Evolutionary conservation across 306 rosid genomes (phyloP), one percentile per base, ranked within the genome.

Genomic region (Vigna mungo): DNA sequence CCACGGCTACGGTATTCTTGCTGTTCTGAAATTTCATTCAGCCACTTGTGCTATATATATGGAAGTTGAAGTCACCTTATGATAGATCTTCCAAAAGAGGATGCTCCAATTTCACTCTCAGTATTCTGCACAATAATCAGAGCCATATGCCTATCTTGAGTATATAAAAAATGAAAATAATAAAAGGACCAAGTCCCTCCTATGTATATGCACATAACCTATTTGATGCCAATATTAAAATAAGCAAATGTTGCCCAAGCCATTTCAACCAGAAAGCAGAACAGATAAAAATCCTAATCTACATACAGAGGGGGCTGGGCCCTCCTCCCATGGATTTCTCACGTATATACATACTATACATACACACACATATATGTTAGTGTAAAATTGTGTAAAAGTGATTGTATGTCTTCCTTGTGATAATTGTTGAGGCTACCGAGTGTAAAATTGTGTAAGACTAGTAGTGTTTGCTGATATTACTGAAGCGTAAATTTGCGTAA

Each of bases 101-200:
- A 93, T n/a, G 98, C 95, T 80, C 96, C 98, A 7, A 93, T 93
- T 87, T 86, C 96, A 51, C 89, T 87, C 61, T 88, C 98, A 0
- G 92, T 89, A 82, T 82, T 91, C 98, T 93, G 93, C 84, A 84
- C 51, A 78, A 58, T 70, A 59, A 17, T 52, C 44, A 73, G 32
- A 56, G 11, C 46, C 66, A 77, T 6, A 11, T 34, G 44, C 68
- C 30, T 83, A 61, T 74, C 21, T 54, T 3, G 27, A 20, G 54
- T 67, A 77, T 1, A 75, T 47, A 53, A 36, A 55, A 44, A 47
- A 37, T 36, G 48, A 21, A 73, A 78, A 25, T 71, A 37, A 47
- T 58, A 20, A 71, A 41, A 49, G 25, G 51, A 58, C 27, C 71
- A 55, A 54, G 23, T 55, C 34, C 11, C 51, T 68, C 59, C 32